Conservation (phyloP, 139 green algal species). For the Pedinophyceae sp. region DNA sequence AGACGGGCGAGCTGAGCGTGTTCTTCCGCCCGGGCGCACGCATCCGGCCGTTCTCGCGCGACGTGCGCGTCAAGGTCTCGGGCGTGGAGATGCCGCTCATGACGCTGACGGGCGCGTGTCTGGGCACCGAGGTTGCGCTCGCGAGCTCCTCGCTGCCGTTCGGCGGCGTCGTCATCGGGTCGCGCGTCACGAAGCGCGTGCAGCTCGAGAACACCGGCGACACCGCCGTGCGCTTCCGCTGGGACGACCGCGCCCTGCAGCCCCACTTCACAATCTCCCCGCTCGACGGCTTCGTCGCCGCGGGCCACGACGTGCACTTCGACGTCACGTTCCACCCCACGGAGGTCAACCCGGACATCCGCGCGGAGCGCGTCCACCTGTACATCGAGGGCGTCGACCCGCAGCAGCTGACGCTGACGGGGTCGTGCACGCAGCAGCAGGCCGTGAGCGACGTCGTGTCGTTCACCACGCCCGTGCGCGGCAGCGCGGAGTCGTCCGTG, state of each 20-base stretch:
- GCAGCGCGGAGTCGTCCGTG: conserved; percentile 21
- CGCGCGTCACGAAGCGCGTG: conserved; percentile 33
- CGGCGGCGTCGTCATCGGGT: conserved; percentile 43
- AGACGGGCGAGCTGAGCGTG: conserved; percentile 36
- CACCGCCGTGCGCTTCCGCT: conserved; percentile 42
- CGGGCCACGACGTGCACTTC: conserved; percentile 52
- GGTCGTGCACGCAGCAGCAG: conserved; percentile 28
- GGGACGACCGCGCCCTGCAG: conserved; percentile 25
- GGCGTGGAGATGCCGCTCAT: conserved; percentile 30
- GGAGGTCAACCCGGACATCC: conserved; percentile 31
- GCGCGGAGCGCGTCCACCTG: conserved; percentile 29
- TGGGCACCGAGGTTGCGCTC: conserved; percentile 48
- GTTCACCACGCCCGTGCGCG: conserved; percentile 38
- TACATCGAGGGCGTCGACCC: conserved; percentile 20
- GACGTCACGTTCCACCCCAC: conserved; percentile 61
- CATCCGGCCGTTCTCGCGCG: conserved; percentile 33
- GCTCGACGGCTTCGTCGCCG: conserved; percentile 37
- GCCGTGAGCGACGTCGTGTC: conserved; percentile 20
- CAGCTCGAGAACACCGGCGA: conserved; percentile 63
- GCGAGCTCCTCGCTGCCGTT: conserved; percentile 50
- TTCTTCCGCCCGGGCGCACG: conserved; percentile 28
- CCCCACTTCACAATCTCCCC: conserved; percentile 48
- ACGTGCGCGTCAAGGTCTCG: conserved; percentile 27
- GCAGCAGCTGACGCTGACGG: conserved; percentile 46
- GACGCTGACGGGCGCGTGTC: conserved; percentile 38